Evolutionary conservation across 1,139 yeast genomes (phyloP).

Genomic region (Saccharomyces hybrid): DNA sequence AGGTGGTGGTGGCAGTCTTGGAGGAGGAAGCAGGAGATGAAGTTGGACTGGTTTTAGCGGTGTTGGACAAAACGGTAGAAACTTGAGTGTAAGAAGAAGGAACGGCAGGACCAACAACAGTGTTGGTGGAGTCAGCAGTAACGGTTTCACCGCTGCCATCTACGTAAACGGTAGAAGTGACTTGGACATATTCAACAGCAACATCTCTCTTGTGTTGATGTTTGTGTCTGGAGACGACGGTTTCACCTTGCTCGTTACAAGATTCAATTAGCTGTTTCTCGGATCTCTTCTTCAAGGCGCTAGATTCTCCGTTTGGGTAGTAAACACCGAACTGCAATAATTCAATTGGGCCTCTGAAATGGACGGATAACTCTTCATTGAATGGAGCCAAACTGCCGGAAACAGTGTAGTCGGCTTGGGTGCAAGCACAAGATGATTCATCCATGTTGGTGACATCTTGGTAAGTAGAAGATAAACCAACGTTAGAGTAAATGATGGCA

Average conservation of each 20-base stretch:
- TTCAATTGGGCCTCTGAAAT: constrained; percentile 86
- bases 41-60: constrained; percentile 8
- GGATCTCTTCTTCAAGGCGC: constrained; percentile 32
- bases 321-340: constrained; percentile 75
- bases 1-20: constrained; percentile 11
- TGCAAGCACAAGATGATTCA: constrained; percentile 54
- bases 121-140: constrained; percentile 24
- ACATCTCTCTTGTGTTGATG: constrained; percentile 51
- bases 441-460: constrained; percentile 65
- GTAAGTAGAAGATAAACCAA: constrained; percentile 79
- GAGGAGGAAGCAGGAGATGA: constrained; percentile 13
- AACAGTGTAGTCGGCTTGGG: constrained; percentile 44
- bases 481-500: constrained; percentile 59
- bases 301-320: constrained; percentile 38
- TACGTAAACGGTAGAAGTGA: constrained; percentile 67
- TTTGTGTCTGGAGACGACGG: constrained; percentile 29
- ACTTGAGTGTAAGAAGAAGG: constrained; percentile 19
- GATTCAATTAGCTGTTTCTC: constrained; percentile 30
- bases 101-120: constrained; percentile 21
- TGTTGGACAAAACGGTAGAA: constrained; percentile 9
- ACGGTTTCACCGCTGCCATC: constrained; percentile 48
- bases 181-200: constrained; percentile 55
- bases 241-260: constrained; percentile 5
- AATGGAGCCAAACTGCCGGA: constrained; percentile 79
- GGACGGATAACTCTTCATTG: constrained; percentile 83